Evolutionary conservation across 164 flowering plant genomes (phyloP).

Genomic region (Dillenia turbinata): DNA sequence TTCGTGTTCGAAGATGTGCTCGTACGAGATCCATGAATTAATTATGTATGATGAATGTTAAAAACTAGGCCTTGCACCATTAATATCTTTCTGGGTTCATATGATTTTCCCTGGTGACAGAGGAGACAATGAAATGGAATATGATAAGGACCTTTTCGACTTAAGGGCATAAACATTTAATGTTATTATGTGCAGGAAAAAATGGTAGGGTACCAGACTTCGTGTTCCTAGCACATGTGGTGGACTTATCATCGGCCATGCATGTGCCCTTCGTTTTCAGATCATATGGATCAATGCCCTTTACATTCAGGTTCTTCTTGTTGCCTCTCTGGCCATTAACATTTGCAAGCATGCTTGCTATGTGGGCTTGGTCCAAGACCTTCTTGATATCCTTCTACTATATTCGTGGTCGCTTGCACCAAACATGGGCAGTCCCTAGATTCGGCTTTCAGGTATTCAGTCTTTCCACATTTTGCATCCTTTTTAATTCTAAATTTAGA

Average conservation of each 20-base stretch:
- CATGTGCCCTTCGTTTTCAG: constrained; percentile 67
- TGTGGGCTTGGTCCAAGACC: constrained; percentile 74
- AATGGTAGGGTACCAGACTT: constrained; percentile 57
- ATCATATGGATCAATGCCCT: constrained; percentile 54
- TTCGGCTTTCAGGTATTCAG: constrained; percentile 78
- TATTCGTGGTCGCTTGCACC: constrained; percentile 54
- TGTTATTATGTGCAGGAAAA: constrained; percentile 31
- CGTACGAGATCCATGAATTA: no score
- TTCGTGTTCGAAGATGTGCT: no score
- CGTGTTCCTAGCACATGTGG: constrained; percentile 81
- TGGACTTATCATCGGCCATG: constrained; percentile 57
- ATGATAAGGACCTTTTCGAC: no score
- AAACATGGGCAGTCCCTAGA: constrained; percentile 84
- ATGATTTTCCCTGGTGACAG: no score
- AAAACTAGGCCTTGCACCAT: no score
- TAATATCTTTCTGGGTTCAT: no score
- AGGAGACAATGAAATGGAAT: no score
- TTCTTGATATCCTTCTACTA: constrained; percentile 54
- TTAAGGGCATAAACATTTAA: no score
- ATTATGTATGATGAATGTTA: no score
- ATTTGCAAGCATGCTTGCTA: constrained; percentile 35
- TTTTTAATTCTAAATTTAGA: not conserved
- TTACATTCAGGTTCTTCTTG: constrained; percentile 32
- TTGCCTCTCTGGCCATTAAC: constrained; percentile 53
- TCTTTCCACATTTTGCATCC: not conserved